Conservation (phyloP, 305 asterid genomes). For the Solanum aculeatissimum region DNA sequence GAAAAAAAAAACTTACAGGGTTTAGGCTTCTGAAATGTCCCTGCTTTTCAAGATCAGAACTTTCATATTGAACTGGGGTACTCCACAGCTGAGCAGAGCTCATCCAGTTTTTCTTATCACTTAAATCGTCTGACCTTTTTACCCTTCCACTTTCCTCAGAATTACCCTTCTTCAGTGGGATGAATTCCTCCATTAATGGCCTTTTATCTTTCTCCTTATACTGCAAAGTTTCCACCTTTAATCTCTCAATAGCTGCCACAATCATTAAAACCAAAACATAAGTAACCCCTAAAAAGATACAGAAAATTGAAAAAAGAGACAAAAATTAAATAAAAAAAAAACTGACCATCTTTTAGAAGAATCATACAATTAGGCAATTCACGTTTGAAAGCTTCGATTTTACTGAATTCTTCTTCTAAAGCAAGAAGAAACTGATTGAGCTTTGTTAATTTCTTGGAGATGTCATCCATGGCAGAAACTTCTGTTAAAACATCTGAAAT, state of each 20-base stretch:
- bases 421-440: constrained; percentile 15
- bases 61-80: constrained; percentile 27
- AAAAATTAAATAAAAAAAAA: neutral
- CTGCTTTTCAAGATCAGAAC: neutral
- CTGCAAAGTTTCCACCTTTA: constrained; percentile 30
- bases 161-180: constrained; percentile 12
- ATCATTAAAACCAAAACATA: neutral
- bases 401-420: constrained; percentile 40
- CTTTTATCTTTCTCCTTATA: constrained; percentile 13
- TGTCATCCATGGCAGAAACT: constrained; percentile 26
- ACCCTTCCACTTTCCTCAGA: constrained; percentile 11
- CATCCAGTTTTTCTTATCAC: constrained; percentile 48
- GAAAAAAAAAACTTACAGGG: neutral
- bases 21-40: neutral
- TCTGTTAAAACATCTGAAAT: constrained; percentile 32
- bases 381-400: constrained; percentile 41
- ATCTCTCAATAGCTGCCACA: constrained; percentile 30
- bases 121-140: constrained; percentile 18
- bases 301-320: neutral
- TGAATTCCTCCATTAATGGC: constrained; percentile 22
- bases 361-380: constrained; percentile 56
- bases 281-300: neutral
- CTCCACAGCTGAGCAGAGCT: constrained; percentile 51
- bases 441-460: constrained; percentile 20
- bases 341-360: constrained; percentile 42